Evolutionary conservation across 257 asterid genomes (phyloP).

Genomic region (Vinca minor): DNA sequence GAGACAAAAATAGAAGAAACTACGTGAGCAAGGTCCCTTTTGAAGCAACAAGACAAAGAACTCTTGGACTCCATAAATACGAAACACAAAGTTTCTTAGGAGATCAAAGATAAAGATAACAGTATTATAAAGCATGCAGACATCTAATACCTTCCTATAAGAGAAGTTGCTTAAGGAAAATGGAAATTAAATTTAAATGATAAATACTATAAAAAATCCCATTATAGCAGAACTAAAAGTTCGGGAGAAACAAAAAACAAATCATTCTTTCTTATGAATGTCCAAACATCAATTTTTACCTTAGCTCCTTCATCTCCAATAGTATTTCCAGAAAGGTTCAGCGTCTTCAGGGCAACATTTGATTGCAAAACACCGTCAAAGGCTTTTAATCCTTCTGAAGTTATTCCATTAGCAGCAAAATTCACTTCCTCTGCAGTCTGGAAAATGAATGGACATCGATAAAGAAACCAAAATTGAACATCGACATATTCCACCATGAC

Average conservation of each 20-base stretch:
- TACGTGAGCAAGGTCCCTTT: neutral
- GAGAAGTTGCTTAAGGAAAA: neutral
- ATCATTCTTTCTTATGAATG: neutral
- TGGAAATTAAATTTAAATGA: neutral
- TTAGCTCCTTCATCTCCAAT: conserved; percentile 97
- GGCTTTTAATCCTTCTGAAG: conserved; percentile 89
- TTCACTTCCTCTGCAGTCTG: conserved; percentile 94
- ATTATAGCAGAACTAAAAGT: neutral
- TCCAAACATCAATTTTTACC: conserved; percentile 28
- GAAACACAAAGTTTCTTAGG: neutral
- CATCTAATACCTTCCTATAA: neutral
- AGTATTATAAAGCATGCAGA: neutral
- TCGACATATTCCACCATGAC: neutral
- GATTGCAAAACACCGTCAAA: conserved; percentile 91
- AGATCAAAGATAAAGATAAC: neutral
- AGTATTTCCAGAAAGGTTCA: conserved; percentile 85
- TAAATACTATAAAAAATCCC: neutral
- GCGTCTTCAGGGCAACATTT: conserved; percentile 64
- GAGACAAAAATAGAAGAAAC: neutral
- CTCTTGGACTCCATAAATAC: neutral
- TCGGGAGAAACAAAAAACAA: neutral
- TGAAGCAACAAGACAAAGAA: neutral
- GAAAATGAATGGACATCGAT: conserved; percentile 18
- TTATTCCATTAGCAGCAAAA: conserved; percentile 85
- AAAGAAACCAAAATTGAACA: conserved; percentile 11